Conservation (phyloP, 805 yeast genomes). For the Sugiyamaella chiloensis region DNA sequence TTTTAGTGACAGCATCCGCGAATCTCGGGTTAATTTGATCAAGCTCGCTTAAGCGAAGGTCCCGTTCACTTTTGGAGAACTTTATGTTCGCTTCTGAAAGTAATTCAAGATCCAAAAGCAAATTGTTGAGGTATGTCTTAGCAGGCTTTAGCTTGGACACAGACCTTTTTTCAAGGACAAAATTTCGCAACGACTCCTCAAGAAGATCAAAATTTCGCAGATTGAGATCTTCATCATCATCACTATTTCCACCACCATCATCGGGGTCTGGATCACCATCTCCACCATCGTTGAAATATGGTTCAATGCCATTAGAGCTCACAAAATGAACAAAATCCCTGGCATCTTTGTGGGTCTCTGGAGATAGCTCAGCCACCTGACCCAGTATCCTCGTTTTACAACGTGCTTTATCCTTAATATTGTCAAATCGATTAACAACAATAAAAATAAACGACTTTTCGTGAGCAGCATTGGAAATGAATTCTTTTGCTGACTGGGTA, state of each 20-base stretch:
- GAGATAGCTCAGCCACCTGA: conserved; percentile 81
- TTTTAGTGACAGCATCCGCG: conserved; percentile 49
- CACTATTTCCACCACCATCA: conserved; percentile 31
- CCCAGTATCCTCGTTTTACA: conserved; percentile 75
- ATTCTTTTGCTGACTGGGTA: conserved; percentile 91
- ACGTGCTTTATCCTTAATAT: conserved; percentile 72
- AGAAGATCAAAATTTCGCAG: conserved; percentile 62
- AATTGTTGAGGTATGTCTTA: conserved; percentile 72
- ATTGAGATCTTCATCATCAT: conserved; percentile 22
- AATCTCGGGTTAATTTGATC: conserved; percentile 61
- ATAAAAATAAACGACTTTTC: conserved; percentile 91
- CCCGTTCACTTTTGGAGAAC: conserved; percentile 50
- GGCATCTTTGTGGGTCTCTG: conserved; percentile 86
- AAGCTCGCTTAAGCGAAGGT: conserved; percentile 47
- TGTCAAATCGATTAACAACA: conserved; percentile 90
- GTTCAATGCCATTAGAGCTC: conserved; percentile 52
- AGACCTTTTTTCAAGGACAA: conserved; percentile 85
- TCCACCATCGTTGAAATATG: conserved; percentile 37
- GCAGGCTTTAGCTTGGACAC: conserved; percentile 90
- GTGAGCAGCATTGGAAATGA: conserved; percentile 81
- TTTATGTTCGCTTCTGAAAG: conserved; percentile 62
- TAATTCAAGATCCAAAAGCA: conserved; percentile 60
- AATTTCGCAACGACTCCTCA: conserved; percentile 80
- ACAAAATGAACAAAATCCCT: conserved; percentile 93
- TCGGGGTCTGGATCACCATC: conserved; percentile 38